Base-by-base conservation (phyloP, 805 yeast species). In the Debaryomyces castellii region DNA sequence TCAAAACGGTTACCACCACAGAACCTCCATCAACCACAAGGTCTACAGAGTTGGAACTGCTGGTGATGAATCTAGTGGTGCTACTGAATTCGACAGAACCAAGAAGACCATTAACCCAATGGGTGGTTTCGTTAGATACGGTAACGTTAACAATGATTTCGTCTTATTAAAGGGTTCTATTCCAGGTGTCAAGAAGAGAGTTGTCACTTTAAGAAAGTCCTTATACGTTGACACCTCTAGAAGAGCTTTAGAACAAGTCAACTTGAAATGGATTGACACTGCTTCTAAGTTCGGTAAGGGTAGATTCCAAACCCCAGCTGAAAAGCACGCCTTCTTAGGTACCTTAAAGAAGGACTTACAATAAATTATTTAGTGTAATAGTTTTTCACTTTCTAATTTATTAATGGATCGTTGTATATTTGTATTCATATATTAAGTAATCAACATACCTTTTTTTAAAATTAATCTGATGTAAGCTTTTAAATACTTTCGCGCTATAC, bases 231-330 rank as follows among this genome's bases (percentile, higher is more conserved):
- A 91, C 86, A 90, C 97, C 66, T 87, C 95, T 68, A 94, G 99
- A 85, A 87, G 84, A 80, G 98, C 98, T 67, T 74, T 87, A 66
- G 99, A 94, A 85, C 77, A 89, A 79, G 96, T 92, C 63, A 82
- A 79, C 85, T 88, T 94, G 80, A 94, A 94, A 82, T 94, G 98
- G 99, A 94, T 94, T 75, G 99, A 94, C 78, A 94, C 99, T 68
- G 96, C 99, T 74, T 94, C 99, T 71, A 91, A 92, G 81, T 94
- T 94, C 91, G 99, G 99, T 87, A 95, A 94, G 89, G 99, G 99
- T 85, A 94, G 99, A 87, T 94, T 94, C 98, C 99, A 94, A 83
- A 94, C 99, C 71, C 96, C 97, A 69, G 98, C 97, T 77, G 99
- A 94, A 85, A 95, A 95, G 91, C 90, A 86, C 73, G 96, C 99